Base-by-base conservation (phyloP, 1,284 basidiomycete genomes). In the Thecaphora thlaspeos region DNA sequence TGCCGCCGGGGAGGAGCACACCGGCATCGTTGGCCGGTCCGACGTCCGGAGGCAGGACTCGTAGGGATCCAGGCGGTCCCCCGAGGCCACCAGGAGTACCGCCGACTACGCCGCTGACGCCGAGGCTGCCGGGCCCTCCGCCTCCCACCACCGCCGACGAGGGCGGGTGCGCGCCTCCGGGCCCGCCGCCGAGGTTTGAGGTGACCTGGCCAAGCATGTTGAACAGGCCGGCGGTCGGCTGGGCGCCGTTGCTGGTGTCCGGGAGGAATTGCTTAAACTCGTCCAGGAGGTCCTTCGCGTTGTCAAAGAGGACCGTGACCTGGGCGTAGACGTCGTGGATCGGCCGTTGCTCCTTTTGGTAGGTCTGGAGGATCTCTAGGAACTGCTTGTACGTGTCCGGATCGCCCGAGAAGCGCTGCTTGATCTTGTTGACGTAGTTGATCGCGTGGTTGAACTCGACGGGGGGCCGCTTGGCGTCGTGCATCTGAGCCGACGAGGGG, bases 251-350 rank as follows among this genome's bases (percentile, higher is more conserved):
- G 41, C 59, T 63, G 0, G 78, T 79, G 60, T 90, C 91, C 10
- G 94, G 94, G 3, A 99, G 80, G 80, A 99, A 99, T 73, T 90
- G 89, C 78, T 91, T 93, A 83, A 99, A 99, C 79, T 98, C 94
- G 41, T 87, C 86, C 51, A 98, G 82, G 41, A 99, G 84, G 70
- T 99, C 95, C 5, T 88, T 90, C 0, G 91, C 90, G 69, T 90
- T 87, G 76, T 89, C 87, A 82, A 99, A 99, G 24, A 99, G 84
- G 67, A 85, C 82, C 51, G 91, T 90, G 3, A 98, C 94, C 80
- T 96, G 93, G 21, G 86, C 85, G 78, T 91, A 95, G 5, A 97
- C 93, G 75, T 95, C 91, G 61, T 89, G 87, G 24, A 90, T 84
- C 66, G 89, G 86, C 59, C 86, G 84, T 76, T 91, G 89, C 75